phyloP scores from a whole-genome alignment of 108 stramenopile species.

The Nannochloropsis oceanica region DNA sequence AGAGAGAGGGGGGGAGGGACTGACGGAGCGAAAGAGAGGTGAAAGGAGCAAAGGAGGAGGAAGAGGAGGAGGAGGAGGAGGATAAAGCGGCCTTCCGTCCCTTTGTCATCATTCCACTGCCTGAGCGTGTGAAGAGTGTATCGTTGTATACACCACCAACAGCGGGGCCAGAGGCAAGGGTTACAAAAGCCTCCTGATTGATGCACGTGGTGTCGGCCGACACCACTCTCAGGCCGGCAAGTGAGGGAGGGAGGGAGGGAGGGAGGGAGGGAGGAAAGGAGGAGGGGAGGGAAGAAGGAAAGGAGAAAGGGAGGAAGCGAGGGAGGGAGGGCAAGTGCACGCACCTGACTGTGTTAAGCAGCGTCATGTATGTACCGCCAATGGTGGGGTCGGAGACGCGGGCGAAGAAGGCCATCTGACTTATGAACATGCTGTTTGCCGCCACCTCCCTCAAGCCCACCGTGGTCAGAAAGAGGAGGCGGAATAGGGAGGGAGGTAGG shows the following conservation, averaged over 20 bases:
- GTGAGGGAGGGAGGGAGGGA: background rate
- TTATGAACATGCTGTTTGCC: constrained; percentile 75
- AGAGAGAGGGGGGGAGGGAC: no score
- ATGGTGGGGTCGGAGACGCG: constrained; percentile 85
- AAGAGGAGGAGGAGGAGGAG: no score
- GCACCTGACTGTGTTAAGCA: constrained; percentile 71
- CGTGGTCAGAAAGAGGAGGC: constrained; percentile 42
- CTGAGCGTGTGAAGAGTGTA: no score
- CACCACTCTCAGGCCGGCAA: no score
- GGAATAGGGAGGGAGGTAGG: background rate
- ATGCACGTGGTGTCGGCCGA: no score
- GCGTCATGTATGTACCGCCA: constrained; percentile 98
- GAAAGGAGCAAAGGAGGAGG: no score
- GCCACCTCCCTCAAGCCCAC: constrained; percentile 73
- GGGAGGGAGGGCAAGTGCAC: background rate
- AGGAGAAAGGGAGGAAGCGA: background rate
- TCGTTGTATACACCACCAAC: no score
- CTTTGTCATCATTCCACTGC: no score
- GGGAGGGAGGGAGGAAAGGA: background rate
- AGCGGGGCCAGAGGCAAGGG: no score
- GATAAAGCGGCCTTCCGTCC: no score
- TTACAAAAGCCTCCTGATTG: no score
- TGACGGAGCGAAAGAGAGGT: no score
- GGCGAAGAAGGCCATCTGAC: constrained; percentile 97
- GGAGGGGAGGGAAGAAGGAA: background rate